Conservation (phyloP, 257 asterid species). For the Solanum dulcamara region DNA sequence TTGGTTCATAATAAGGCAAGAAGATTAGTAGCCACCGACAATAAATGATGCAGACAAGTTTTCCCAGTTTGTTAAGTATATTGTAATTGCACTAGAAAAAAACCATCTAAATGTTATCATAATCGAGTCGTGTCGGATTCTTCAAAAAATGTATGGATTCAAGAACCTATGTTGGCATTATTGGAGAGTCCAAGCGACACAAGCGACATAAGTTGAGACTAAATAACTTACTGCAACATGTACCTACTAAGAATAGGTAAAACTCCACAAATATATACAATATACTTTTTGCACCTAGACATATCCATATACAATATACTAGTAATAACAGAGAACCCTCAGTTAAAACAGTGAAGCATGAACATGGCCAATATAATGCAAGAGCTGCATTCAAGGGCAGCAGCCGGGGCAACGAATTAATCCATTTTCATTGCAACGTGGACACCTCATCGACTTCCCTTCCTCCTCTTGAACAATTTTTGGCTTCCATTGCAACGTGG, state of each 20-base stretch:
- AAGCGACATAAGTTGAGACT: not conserved
- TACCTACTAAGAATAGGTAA: not conserved
- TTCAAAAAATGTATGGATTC: not conserved
- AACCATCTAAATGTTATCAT: not conserved
- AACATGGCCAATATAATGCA: not conserved
- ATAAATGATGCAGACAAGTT: not conserved
- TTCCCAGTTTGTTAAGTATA: not conserved
- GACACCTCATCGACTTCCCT: constrained; percentile 47
- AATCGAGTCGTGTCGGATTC: not conserved
- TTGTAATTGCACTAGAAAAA: too few relatives aligned
- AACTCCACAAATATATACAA: not conserved
- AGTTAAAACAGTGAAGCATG: not conserved
- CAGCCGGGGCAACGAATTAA: constrained; percentile 65
- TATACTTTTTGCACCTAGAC: not conserved
- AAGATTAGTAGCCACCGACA: not conserved
- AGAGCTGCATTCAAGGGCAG: constrained; percentile 30
- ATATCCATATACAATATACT: not conserved
- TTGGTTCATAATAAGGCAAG: not conserved
- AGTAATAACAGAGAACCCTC: not conserved
- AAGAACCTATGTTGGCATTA: not conserved
- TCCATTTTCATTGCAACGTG: constrained; percentile 80
- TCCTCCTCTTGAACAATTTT: constrained; percentile 50
- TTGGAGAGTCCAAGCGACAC: not conserved
- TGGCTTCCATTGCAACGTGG: constrained; percentile 70
- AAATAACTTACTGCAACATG: not conserved